These are phyloP conservation scores for Mycosphaerelloides madeirae DNA, from an alignment of 2,329 filamentous ascomycete species.

Conservation along the genomic window DNA sequence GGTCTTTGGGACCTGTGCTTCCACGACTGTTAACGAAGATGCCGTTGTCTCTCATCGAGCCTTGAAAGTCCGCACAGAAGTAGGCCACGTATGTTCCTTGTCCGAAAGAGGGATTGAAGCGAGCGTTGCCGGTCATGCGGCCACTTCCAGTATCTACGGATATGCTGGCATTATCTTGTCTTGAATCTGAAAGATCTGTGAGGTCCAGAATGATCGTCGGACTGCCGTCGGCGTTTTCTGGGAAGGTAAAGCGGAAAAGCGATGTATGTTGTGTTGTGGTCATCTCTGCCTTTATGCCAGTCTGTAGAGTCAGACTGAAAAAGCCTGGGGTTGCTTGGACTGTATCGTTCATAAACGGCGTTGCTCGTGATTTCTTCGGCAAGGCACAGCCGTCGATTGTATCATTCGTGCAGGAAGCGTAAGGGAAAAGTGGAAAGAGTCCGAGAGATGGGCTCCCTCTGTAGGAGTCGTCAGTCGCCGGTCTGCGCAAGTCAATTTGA, in stretches of 20 bases:
- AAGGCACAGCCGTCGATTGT: constrained; percentile 57
- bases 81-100: constrained; percentile 53
- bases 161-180: constrained; percentile 52
- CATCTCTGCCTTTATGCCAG: constrained; percentile 56
- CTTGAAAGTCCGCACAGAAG: constrained; percentile 57
- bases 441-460: constrained; percentile 58
- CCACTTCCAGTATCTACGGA: constrained; percentile 49
- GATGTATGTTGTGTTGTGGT: constrained; percentile 54
- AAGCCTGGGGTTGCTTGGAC: constrained; percentile 54
- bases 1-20: constrained; percentile 39
- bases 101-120: constrained; percentile 58
- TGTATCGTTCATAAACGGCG: constrained; percentile 46
- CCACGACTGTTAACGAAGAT: constrained; percentile 53
- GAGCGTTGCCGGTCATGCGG: constrained; percentile 54
- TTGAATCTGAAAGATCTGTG: constrained; percentile 52
- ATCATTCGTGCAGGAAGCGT: constrained; percentile 56
- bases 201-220: constrained; percentile 57
- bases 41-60: constrained; percentile 42
- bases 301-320: constrained; percentile 53
- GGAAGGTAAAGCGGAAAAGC: constrained; percentile 57
- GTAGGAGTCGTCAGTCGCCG: constrained; percentile 33
- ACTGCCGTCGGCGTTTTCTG: constrained; percentile 33
- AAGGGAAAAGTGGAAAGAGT: constrained; percentile 68
- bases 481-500: constrained; percentile 43
- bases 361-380: constrained; percentile 46